Conservation (phyloP, 768 basidiomycete genomes). For the Termitomyces sp. region DNA sequence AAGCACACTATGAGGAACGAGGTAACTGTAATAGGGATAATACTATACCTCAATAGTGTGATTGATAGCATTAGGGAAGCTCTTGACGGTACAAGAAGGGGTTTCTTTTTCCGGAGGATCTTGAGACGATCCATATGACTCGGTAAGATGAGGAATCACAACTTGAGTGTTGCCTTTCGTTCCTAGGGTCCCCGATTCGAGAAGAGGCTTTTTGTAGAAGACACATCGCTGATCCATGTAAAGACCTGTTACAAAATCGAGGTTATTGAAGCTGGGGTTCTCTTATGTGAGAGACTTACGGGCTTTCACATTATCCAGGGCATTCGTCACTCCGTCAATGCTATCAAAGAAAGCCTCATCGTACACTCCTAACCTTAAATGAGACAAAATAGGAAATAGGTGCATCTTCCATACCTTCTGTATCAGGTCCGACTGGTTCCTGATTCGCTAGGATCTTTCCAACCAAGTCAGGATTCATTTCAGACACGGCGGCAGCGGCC, state of each 20-base stretch:
- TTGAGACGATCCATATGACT: constrained; percentile 96
- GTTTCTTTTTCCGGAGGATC: constrained; percentile 98
- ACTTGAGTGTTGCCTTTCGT: constrained; percentile 99
- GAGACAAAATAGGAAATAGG: background rate
- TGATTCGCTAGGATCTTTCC: constrained; percentile 88
- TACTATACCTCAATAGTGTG: constrained; percentile 89
- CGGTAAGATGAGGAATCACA: constrained; percentile 89
- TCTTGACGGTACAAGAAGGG: constrained; percentile 96
- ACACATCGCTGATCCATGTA: constrained; percentile 99
- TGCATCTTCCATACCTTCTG: constrained; percentile 67
- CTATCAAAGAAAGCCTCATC: constrained; percentile 82
- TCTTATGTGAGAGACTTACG: constrained; percentile 48
- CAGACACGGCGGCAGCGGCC: constrained; percentile 84
- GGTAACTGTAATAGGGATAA: background rate
- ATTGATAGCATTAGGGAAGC: constrained; percentile 96
- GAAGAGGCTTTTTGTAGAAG: constrained; percentile 90
- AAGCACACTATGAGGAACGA: constrained; percentile 3
- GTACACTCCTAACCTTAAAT: constrained; percentile 76
- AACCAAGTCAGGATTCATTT: constrained; percentile 91
- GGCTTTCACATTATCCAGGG: constrained; percentile 94
- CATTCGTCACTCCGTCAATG: constrained; percentile 95
- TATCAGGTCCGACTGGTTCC: constrained; percentile 89
- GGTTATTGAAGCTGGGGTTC: background rate
- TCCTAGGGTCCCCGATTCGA: constrained; percentile 97
- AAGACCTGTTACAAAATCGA: constrained; percentile 51